phyloP scores from a whole-genome alignment of 2,329 filamentous ascomycete genomes.

The Aspergillus jensenii region DNA sequence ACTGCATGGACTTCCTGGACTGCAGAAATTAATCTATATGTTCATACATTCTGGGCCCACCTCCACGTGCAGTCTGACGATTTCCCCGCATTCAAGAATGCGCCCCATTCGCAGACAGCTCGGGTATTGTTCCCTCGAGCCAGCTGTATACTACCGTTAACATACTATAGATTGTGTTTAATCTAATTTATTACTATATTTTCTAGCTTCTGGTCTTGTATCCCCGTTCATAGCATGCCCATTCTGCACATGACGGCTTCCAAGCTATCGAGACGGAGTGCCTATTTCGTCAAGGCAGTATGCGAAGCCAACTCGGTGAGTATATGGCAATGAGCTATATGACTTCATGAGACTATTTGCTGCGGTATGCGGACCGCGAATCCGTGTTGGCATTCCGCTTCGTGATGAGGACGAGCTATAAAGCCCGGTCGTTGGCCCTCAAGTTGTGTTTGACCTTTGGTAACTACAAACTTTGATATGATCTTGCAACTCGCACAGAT shows the following conservation, averaged over 20 bases:
- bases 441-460: no score
- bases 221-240: not conserved
- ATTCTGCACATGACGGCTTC: not conserved
- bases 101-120: not conserved
- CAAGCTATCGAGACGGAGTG: not conserved
- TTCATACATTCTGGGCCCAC: not conserved
- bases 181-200: not conserved
- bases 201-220: no score
- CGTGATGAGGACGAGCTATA: not conserved
- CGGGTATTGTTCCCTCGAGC: conserved; percentile 5
- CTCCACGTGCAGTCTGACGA: not conserved
- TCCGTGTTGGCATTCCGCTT: conserved; percentile 8
- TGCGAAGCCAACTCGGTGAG: not conserved
- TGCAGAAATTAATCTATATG: not conserved
- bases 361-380: conserved; percentile 17
- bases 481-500: not conserved
- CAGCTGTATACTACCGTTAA: not conserved
- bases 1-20: not conserved
- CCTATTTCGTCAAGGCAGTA: conserved; percentile 15
- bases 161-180: not conserved
- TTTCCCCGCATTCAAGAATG: not conserved
- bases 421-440: not conserved
- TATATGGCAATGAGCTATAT: not conserved
- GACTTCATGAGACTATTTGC: not conserved
- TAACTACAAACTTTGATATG: no score